Conservation (phyloP, 1,284 basidiomycete genomes). For the Pseudozyma hubeiensis region DNA sequence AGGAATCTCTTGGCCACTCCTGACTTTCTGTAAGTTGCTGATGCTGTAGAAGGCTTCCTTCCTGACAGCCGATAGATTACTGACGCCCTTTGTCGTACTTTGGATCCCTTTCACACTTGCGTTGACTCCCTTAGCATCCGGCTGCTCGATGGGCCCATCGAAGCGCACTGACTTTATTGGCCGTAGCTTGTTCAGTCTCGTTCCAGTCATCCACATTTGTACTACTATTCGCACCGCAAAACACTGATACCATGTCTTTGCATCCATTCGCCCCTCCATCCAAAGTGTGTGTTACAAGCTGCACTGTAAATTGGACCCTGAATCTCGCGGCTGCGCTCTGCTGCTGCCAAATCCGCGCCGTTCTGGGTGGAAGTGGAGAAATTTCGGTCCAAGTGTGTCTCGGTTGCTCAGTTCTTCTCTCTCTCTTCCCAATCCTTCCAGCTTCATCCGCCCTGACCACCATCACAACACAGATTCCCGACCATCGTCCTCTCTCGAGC, state of each 20-base stretch:
- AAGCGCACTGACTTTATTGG: constrained; percentile 8
- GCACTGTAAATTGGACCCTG: constrained; percentile 6
- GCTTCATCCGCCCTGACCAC: no score
- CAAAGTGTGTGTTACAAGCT: no score
- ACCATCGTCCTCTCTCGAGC: background rate
- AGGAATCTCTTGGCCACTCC: constrained; percentile 83
- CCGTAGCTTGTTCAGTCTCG: no score
- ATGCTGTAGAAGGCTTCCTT: no score
- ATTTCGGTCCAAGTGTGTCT: background rate
- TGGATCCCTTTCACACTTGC: background rate
- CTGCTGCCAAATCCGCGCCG: background rate
- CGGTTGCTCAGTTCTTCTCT: background rate
- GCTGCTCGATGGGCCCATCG: constrained; percentile 32
- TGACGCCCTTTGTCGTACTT: background rate
- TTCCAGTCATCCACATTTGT: constrained; percentile 11
- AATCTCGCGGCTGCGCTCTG: background rate
- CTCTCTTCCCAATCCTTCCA: background rate
- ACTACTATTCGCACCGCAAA: constrained; percentile 11
- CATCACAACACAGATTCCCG: no score
- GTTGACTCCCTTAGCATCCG: constrained; percentile 24
- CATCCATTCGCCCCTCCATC: no score
- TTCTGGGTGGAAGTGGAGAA: constrained; percentile 15
- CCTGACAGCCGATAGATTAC: no score
- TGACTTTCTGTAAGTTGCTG: constrained; percentile 76
- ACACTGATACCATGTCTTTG: constrained; percentile 3